Evolutionary conservation across 108 stramenopile genomes (phyloP), one percentile per base, ranked within the genome.

Genomic region (Nitzschia sp.): DNA sequence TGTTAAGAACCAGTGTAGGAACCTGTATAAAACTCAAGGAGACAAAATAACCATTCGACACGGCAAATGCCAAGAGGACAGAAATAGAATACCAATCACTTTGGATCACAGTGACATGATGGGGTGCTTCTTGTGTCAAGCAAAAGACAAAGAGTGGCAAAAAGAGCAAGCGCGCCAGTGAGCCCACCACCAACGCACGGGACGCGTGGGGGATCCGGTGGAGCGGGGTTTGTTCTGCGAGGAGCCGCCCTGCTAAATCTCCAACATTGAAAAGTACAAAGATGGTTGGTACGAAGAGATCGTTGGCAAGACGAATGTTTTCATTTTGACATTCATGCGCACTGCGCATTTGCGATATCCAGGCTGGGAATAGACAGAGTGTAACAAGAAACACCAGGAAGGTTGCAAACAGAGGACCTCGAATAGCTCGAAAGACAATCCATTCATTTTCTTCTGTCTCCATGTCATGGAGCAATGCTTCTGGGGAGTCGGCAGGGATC

Each of bases 241-340:
- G 51, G 15, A 71, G 11, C 12, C 84, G 67, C n/a, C 84, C 84
- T 11, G 54, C 56, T 14, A 86, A 63, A 59, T 86, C 84, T 43
- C 72, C 73, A 25, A 74, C 38, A 69, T 86, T 86, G 73, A 82
- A 86, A 5, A 79, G n/a, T 17, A 82, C 70, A 70, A 86, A 82
- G 59, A 70, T 74, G 11, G 75, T 41, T 11, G 84, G 81, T 0
- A 72, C 53, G 39, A 75, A 86, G 3, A 86, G 67, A 57, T 86
- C 84, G 68, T 86, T 82, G 67, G 20, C n/a, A 10, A 80, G 42
- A 21, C 84, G 75, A 44, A 14, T 22, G 21, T 63, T 38, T 34
- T 34, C 29, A n/a, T 26, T 26, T 53, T 82, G 46, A 46, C 81
- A 82, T 57, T 75, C 65, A 29, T 77, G 70, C 10, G 51, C 44